Evolutionary conservation across 179 eudicot species (phyloP), one percentile per base, ranked within the genome.

Genomic region (Silene coronaria): DNA sequence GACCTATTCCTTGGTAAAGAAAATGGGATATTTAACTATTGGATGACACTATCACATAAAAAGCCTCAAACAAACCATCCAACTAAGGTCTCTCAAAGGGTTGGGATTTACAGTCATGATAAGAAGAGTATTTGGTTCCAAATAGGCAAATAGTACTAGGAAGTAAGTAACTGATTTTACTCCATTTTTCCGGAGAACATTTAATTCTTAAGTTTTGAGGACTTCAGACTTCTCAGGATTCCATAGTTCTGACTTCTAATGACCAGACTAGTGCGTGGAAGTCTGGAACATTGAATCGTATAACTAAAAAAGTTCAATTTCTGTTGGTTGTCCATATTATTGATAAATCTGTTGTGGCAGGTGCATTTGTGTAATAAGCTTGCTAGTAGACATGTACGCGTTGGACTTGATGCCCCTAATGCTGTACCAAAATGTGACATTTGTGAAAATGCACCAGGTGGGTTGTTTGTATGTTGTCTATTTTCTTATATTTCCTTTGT

Each of bases 361-460:
- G 84, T 78, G 9, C 81, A 81, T 75, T 53, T 81, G 81, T 78
- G 81, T 66, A 81, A 81, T 70, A 81, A 81, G 76, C 84, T 81
- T 65, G 84, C 84, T 42, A 81, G 84, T 81, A 80, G 84, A 46
- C 84, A 81, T 78, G 36, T 78, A 58, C 84, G 84, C 19, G 84
- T 78, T 66, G 84, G 81, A 77, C 84, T 82, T 46, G 84, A 78
- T 46, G 84, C 84, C 38, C 84, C 84, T 46, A 82, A 69, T 28
- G 84, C 78, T 30, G 84, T 82, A 67, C 82, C 84, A 22, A 82
- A 75, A 51, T 82, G 84, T 55, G 84, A 82, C 75, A 82, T 82
- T 60, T 82, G 84, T 27, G 84, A 82, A 82, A 78, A 78, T 67
- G 84, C 84, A 75, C 84, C 84, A 71, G 84, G 84, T 82, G 53